Evolutionary conservation across 1,284 basidiomycete species (phyloP).

Genomic region (Lentinus polychrous): DNA sequence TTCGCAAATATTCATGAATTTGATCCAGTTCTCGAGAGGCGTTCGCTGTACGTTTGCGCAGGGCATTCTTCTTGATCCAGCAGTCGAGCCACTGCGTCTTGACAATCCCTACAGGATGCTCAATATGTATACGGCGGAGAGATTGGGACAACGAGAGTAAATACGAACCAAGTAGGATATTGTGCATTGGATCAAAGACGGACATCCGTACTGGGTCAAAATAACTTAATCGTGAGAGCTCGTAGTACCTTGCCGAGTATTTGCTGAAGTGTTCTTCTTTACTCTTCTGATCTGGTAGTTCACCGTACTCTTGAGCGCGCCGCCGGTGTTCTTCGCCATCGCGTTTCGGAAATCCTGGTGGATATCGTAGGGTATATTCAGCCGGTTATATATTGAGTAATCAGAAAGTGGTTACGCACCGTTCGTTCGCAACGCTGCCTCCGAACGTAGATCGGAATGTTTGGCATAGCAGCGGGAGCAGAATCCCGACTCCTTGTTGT

Average conservation of each 20-base stretch:
- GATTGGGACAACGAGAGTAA: not conserved
- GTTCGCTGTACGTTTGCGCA: constrained; percentile 16
- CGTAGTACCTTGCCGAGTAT: constrained; percentile 22
- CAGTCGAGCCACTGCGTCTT: constrained; percentile 24
- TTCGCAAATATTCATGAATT: constrained; percentile 16
- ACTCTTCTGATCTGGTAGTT: constrained; percentile 6
- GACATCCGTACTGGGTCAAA: constrained; percentile 24
- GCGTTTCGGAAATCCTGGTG: constrained; percentile 13
- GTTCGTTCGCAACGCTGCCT: too few species aligned
- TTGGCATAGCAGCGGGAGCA: too few species aligned
- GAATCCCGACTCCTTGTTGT: constrained; percentile 13
- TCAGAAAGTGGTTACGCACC: too few species aligned
- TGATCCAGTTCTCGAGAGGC: constrained; percentile 18
- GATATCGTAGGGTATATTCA: not conserved
- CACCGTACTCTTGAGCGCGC: constrained; percentile 11
- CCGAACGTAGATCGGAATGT: too few species aligned
- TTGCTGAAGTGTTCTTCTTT: constrained; percentile 14
- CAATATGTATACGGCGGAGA: not conserved
- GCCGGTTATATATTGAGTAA: too few species aligned
- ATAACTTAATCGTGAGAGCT: constrained; percentile 24
- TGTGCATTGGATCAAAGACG: constrained; percentile 30
- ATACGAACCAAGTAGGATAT: constrained; percentile 23
- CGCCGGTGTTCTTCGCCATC: constrained; percentile 12
- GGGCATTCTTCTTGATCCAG: constrained; percentile 20
- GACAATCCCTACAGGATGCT: constrained; percentile 16